Base-by-base conservation (phyloP, 108 stramenopile genomes). In the Nannochloropsis granulata region DNA sequence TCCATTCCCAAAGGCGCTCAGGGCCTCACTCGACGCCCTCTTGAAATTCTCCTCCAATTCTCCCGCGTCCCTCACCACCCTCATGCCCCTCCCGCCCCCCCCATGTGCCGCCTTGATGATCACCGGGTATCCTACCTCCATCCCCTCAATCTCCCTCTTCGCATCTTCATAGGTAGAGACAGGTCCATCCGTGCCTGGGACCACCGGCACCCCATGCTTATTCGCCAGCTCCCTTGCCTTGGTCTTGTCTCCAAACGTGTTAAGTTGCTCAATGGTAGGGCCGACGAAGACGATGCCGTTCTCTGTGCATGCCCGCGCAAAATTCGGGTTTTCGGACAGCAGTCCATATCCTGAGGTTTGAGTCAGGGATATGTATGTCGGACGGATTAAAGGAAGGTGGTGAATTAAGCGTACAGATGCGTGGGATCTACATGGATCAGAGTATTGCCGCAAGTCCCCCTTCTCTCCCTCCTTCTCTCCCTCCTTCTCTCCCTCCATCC, bases 61-160 rank as follows among this genome's bases (percentile, higher is more conserved):
- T 44, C 84, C 88, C 19, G 89, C 91, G 9, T 90, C 94, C 23
- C 88, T 90, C 43, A 97, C 95, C 78, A 98, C 92, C 24, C 98
- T 94, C 92, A 98, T 98, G 79, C 98, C 98, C 45, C 93, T 89
- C n/a, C 97, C 97, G 16, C 98, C 96, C 24, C 96, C 96, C 21
- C 96, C 96, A 94, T 95, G 94, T 21, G 91, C 93, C 13, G 96
- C 97, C 93, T 98, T 98, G 85, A 97, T 94, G 90, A 98, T 97
- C 43, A 97, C 94, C 16, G 97, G 96, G 84, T 95, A 95, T 84
- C 97, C 95, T 16, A 84, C 90, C 0, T 93, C 93, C 44, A 92
- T 93, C 88, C 92, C 95, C 45, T 90, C 93, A 34, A 90, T 90
- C 88, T 88, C 88, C 0, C 44, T 44, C 79, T 88, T 45, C 12